These are phyloP conservation scores for Eucalyptus marginata DNA, from an alignment of 345 rosid species.

Conservation along the genomic window DNA sequence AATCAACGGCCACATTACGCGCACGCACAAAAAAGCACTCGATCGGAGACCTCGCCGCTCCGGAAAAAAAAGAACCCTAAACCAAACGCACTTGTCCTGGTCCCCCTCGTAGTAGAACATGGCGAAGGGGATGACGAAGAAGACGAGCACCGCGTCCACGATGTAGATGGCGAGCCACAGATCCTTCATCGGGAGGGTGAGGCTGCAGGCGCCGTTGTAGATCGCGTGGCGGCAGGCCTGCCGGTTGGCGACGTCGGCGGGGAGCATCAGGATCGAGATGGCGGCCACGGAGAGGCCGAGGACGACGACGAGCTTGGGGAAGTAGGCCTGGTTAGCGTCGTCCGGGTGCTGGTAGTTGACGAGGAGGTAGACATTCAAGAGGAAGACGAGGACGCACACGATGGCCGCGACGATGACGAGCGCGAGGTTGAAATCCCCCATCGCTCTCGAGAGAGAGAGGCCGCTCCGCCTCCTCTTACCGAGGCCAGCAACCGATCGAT, in stretches of 20 bases:
- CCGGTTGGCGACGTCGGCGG: conserved; percentile 99
- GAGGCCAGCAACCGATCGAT: background rate
- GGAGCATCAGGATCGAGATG: conserved; percentile 93
- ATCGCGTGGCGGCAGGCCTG: conserved; percentile 92
- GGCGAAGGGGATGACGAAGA: conserved; percentile 92
- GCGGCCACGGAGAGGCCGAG: conserved; percentile 76
- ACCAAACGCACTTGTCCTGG: conserved; percentile 81
- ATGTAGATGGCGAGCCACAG: conserved; percentile 94
- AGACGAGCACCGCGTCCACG: conserved; percentile 75
- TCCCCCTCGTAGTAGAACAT: conserved; percentile 99
- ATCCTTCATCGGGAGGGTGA: conserved; percentile 93
- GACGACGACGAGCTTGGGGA: conserved; percentile 96
- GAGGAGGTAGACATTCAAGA: conserved; percentile 90
- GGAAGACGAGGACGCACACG: conserved; percentile 73
- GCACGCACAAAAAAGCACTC: background rate
- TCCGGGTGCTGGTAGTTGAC: conserved; percentile 99
- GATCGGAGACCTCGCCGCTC: background rate
- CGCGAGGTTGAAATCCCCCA: conserved; percentile 99
- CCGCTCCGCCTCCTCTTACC: background rate
- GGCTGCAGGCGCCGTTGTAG: conserved; percentile 88
- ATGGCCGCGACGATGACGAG: conserved; percentile 92
- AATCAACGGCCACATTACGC: background rate
- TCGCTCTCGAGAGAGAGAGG: background rate
- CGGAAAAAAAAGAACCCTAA: background rate
- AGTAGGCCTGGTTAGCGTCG: conserved; percentile 95